Evolutionary conservation across 1,139 yeast genomes (phyloP), one percentile per base, ranked within the genome.

Genomic region (Yamadazyma atlantica): DNA sequence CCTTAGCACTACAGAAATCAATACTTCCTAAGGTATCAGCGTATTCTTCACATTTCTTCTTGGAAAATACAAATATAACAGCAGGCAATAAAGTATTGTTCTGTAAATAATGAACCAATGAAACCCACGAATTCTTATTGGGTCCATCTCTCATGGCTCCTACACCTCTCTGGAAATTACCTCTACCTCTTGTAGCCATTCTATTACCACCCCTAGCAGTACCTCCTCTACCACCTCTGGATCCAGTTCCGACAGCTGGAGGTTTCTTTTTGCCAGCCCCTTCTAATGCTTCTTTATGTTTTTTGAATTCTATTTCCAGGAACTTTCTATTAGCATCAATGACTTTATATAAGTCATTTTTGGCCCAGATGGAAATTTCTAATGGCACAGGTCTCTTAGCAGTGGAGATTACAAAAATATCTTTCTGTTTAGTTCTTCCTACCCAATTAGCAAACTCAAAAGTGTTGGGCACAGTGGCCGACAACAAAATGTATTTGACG

Each of bases 391-490:
- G 98, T 57, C 98, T 80, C 57, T 92, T 87, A 9, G 95, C 90
- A 0, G 98, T 92, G 0, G 96, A 87, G 27, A 92, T 92, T 31
- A 92, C 98, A 53, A 90, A 92, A 3, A 92, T 92, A 54, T 92
- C 95, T 58, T 90, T 90, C 50, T 87, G 94, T 57, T 92, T 92
- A 0, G 98, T 92, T 61, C 98, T 76, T 16, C 98, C 97, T 13
- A 92, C 90, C 99, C 99, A 92, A 54, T 85, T 89, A 12, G 98
- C 99, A 69, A 92, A 92, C 57, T 92, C 99, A 69, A 80, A 86
- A 0, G 98, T 94, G 58, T 92, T 92, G 6, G 99, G 98, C 10
- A 92, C 97, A 0, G 99, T 92, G 2, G 98, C 98, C 3, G 97
- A 89, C 31, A 90, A 66, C 38, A 90, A 69, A 43, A 90, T 88